Conservation (phyloP, 2,329 filamentous ascomycete species). For the Metarhizium brunneum region DNA sequence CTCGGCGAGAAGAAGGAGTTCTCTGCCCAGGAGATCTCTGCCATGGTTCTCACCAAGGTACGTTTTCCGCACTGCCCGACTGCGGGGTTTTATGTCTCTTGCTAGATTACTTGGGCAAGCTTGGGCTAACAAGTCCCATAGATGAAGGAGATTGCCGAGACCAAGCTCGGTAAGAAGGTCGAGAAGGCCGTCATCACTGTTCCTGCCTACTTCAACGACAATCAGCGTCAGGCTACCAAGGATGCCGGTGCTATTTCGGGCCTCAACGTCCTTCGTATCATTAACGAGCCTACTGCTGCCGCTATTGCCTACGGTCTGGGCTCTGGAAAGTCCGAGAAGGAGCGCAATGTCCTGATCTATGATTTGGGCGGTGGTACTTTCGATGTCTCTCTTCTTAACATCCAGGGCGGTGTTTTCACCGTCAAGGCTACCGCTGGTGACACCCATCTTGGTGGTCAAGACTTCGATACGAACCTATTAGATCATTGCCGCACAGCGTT, state of each 20-base stretch:
- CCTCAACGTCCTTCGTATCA: conserved; percentile 98
- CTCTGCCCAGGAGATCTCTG: conserved; percentile 96
- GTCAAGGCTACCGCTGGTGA: conserved; percentile 98
- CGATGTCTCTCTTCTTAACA: conserved; percentile 98
- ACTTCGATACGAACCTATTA: conserved; percentile 93
- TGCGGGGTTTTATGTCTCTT: background rate
- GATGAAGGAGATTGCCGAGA: conserved; percentile 99
- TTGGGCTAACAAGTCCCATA: conserved; percentile 27
- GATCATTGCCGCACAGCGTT: conserved; percentile 98
- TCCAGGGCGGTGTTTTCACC: conserved; percentile 98
- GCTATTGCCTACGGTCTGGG: conserved; percentile 98
- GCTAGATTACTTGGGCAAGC: background rate
- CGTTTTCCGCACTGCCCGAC: conserved; percentile 1
- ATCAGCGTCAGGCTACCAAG: conserved; percentile 99
- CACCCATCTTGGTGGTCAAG: conserved; percentile 89
- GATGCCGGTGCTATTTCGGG: conserved; percentile 96
- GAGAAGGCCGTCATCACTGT: conserved; percentile 99
- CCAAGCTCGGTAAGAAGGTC: conserved; percentile 97
- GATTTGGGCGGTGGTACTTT: conserved; percentile 99
- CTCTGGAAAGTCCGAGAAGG: conserved; percentile 89
- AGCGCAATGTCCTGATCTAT: conserved; percentile 99
- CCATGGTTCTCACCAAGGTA: conserved; percentile 98
- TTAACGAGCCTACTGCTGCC: conserved; percentile 98
- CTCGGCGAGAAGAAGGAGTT: conserved; percentile 91
- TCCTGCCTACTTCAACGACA: conserved; percentile 99